These are phyloP conservation scores for Thelonectria olida DNA, from an alignment of 2,329 filamentous ascomycete genomes.

Conservation along the genomic window DNA sequence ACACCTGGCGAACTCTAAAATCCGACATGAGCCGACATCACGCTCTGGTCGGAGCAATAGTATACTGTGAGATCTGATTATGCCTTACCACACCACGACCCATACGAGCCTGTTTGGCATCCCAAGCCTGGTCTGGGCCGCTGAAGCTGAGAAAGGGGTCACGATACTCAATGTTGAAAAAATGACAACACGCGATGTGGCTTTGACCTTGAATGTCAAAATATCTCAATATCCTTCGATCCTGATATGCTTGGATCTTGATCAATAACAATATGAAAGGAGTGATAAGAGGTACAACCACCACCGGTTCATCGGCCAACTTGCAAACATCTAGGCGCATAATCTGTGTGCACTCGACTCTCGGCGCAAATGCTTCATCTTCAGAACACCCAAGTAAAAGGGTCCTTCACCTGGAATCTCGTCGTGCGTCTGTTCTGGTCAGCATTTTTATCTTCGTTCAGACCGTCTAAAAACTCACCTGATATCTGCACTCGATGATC, in stretches of 20 bases:
- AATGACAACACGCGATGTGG: background rate
- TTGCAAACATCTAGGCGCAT: background rate
- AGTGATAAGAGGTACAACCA: background rate
- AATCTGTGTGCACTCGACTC: background rate
- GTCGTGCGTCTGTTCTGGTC: conserved; percentile 52
- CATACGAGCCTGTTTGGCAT: background rate
- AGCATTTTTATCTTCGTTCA: background rate
- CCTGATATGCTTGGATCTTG: background rate
- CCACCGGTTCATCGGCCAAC: background rate
- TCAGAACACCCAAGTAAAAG: conserved; percentile 73
- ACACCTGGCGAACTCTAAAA: background rate
- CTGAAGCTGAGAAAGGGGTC: background rate
- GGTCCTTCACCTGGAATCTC: conserved; percentile 68
- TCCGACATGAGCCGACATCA: background rate
- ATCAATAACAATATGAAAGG: background rate
- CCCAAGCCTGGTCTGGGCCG: background rate
- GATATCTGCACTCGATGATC: conserved; percentile 70
- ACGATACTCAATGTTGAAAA: conserved; percentile 7
- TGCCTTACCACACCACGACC: background rate
- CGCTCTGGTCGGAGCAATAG: background rate
- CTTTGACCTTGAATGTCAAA: background rate
- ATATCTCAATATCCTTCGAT: background rate
- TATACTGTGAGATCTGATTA: background rate
- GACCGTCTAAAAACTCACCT: conserved; percentile 54
- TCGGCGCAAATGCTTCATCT: background rate